Evolutionary conservation across 2,329 filamentous ascomycete genomes (phyloP), one percentile per base, ranked within the genome.

Genomic region (Sporothrix brasiliensis): DNA sequence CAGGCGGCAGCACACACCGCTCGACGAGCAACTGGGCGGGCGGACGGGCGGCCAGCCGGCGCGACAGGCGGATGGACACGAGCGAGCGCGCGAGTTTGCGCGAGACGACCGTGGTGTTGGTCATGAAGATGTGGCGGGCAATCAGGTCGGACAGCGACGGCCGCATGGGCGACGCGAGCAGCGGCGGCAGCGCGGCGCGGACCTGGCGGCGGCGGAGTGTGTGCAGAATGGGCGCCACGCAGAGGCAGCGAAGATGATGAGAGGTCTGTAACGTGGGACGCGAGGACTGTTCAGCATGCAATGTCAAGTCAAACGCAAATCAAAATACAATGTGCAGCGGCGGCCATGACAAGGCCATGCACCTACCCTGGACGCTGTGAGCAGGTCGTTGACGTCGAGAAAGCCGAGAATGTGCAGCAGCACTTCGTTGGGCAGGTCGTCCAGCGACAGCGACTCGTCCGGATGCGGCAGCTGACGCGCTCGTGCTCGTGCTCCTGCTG

Each of bases 211-310:
- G 85, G 61, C 90, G 89, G 73, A 85, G 82, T 68, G 81, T 81
- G 77, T 91, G 90, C 19, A 92, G 81, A 69, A 91, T 82, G n/a
- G 89, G 90, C 54, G 89, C 84, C 56, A 88, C 82, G 30, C 87
- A 88, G 65, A 92, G 83, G 56, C 79, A 77, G 73, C 89, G 88
- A 67, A 92, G 83, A 72, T 84, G 85, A 76, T 86, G 89, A 72
- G 83, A 89, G 52, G 85, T 86, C 88, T 90, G 60, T 2, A 50
- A 50, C n/a, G 19, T 3, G 14, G 13, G 13, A 49, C 2, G 13
- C 44, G 16, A 19, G 3, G 0, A 58, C 4, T 69, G 54, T 34
- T 34, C 7, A 34, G 34, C 34, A 34, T 34, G 7, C 27, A 7
- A 9, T 34, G 6, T 34, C 34, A 34, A 34, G 9, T 34, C 34